A percentile compares a stretch with the other conserved stretches of the same genome.
These are phyloP conservation scores for Iberis pinnata DNA, from an alignment of 345 rosid species.

Conservation along the genomic window DNA sequence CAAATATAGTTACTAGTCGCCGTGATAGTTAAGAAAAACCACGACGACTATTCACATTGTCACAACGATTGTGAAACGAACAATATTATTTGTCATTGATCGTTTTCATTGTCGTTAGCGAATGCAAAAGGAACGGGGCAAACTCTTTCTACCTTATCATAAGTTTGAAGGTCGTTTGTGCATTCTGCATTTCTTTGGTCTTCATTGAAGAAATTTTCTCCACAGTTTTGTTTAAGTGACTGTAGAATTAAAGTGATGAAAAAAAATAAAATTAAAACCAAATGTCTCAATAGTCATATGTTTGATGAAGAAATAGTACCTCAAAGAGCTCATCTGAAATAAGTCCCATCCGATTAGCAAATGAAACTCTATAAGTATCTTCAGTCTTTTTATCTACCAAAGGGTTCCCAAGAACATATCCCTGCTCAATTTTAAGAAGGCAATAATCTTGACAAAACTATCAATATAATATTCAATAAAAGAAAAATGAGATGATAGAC, in stretches of 20 bases:
- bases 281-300: no score
- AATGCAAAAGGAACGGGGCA: no score
- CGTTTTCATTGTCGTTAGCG: no score
- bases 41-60: no score
- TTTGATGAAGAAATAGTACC: no score
- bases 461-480: neutral
- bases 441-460: neutral
- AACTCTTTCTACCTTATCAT: conserved; percentile 16
- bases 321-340: no score
- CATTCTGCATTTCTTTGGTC: conserved; percentile 26
- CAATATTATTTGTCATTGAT: no score
- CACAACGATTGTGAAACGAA: no score
- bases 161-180: conserved; percentile 8
- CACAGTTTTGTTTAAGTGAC: conserved; percentile 25
- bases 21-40: no score
- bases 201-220: conserved; percentile 15
- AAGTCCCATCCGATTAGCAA: conserved; percentile 29
- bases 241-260: neutral
- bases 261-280: no score
- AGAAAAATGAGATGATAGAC: neutral
- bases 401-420: conserved; percentile 31
- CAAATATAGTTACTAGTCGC: no score
- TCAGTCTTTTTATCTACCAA: neutral
- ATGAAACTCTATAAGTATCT: conserved; percentile 3
- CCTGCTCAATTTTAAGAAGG: conserved; percentile 14